These are phyloP conservation scores for Cutaneotrichosporon sp. DNA, from an alignment of 1,284 basidiomycete genomes.

Conservation along the genomic window DNA sequence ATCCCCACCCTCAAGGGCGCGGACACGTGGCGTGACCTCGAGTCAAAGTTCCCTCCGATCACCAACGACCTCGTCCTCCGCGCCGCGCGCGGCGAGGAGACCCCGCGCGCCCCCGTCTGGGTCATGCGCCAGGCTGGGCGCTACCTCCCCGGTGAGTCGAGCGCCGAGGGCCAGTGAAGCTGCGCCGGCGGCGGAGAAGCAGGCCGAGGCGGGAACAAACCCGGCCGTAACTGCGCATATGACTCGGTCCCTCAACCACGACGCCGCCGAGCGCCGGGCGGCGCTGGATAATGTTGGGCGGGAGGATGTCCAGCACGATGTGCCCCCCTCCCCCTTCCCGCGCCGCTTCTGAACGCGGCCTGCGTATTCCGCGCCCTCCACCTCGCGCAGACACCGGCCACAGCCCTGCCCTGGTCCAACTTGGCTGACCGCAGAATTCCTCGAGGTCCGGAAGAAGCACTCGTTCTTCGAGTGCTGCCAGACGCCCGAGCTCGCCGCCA, in stretches of 20 bases:
- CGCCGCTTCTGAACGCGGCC: no score
- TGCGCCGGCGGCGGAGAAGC: no score
- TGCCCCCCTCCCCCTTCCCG: no score
- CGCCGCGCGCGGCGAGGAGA: constrained; percentile 83
- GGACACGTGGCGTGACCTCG: constrained; percentile 36
- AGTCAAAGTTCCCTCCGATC: constrained; percentile 60
- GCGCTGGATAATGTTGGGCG: not conserved
- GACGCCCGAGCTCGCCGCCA: constrained; percentile 77
- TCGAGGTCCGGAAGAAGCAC: constrained; percentile 75
- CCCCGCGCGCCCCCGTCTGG: constrained; percentile 94
- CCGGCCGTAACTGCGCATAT: no score
- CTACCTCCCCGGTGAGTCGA: constrained; percentile 84
- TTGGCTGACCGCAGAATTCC: constrained; percentile 66
- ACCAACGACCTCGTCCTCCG: constrained; percentile 88
- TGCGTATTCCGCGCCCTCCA: not conserved
- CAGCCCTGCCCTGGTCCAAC: not conserved
- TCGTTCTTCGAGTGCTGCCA: constrained; percentile 94
- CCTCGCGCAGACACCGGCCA: not conserved
- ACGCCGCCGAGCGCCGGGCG: not conserved
- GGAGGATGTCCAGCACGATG: no score
- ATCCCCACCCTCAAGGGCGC: constrained; percentile 33
- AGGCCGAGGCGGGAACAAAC: no score
- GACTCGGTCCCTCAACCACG: not conserved
- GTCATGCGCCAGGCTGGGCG: constrained; percentile 98
- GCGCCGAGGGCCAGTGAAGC: no score